A percentile compares a stretch with the other conserved stretches of the same genome.
These are phyloP conservation scores for Aureobasidium pullulans DNA, from an alignment of 2,329 filamentous ascomycete genomes.

Conservation along the genomic window DNA sequence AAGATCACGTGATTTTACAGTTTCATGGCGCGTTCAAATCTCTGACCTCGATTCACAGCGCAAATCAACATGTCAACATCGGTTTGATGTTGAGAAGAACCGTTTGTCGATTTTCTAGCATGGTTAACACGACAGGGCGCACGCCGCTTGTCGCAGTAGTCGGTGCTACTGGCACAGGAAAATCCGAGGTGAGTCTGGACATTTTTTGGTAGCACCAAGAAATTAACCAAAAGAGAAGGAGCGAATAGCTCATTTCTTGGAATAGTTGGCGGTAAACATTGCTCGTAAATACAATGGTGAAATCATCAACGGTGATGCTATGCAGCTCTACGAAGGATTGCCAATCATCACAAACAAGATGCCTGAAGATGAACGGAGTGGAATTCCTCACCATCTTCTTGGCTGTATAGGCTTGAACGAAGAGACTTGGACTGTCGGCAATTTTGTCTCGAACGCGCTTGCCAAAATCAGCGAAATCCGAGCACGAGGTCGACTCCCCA, in stretches of 20 bases:
- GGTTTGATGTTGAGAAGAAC: constrained; percentile 10
- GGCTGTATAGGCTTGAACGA: constrained; percentile 68
- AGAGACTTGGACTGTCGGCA: constrained; percentile 74
- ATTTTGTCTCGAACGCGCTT: constrained; percentile 65
- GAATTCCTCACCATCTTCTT: constrained; percentile 80
- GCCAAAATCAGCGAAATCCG: constrained; percentile 70
- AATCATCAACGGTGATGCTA: constrained; percentile 93
- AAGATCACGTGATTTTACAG: constrained; percentile 1
- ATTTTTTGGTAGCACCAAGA: background rate
- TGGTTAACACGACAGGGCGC: background rate
- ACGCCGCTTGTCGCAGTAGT: constrained; percentile 49
- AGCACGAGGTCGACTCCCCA: constrained; percentile 69
- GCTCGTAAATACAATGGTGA: constrained; percentile 81
- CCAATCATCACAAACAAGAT: constrained; percentile 97
- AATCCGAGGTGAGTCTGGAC: constrained; percentile 63
- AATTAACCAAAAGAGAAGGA: background rate
- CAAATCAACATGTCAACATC: constrained; percentile 13
- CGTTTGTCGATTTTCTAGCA: constrained; percentile 10
- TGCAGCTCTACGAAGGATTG: constrained; percentile 91
- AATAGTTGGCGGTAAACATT: constrained; percentile 79
- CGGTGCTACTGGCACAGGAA: constrained; percentile 87
- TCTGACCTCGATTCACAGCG: constrained; percentile 1
- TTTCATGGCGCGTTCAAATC: background rate
- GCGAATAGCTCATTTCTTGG: background rate
- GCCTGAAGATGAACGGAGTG: constrained; percentile 62